Base-by-base conservation (phyloP, 2,329 filamentous ascomycete species). In the Fusarium sarcochroum region DNA sequence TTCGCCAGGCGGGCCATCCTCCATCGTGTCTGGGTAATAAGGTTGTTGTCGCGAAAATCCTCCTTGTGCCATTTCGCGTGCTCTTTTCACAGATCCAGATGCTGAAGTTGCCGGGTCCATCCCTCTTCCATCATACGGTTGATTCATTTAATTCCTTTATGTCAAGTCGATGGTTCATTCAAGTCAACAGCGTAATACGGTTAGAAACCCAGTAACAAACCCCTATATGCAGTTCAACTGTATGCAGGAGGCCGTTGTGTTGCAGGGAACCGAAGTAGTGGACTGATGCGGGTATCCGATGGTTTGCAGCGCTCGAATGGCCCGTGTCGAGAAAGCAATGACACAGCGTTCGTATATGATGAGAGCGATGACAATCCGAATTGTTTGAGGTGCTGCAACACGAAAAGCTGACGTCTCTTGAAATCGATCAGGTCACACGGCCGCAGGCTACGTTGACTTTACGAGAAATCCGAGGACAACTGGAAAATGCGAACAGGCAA, bases 61-160 rank as follows among this genome's bases (percentile, higher is more conserved):
- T 62, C 80, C 81, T 72, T 82, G 80, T 58, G 83, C 83, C 68
- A 81, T 81, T 76, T 89, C 86, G 76, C 87, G 84, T 38, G 86
- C 86, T 75, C 82, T 83, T 76, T 77, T 84, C 71, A 87, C 82
- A 63, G 86, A 87, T 73, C 84, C 84, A 71, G 77, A 81, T 77
- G 72, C 69, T 54, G 74, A 74, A 66, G 78, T 73, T 72, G 79
- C 74, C 77, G 79, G 80, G 67, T 87, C 85, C 84, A 84, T 84
- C 69, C 79, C 79, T 77, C 78, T 82, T 79, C 82, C 86, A 87
- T 88, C 78, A 82, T 87, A 82, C 73, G 76, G 74, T 77, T 80
- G 82, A 84, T 82, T 87, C 86, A 88, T 88, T 82, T 83, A 83
- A 75, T 69, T 61, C 49, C 52, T 69, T 70, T 61, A 69, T 68